These are phyloP conservation scores for Arthroderma sp. DNA, from an alignment of 2,329 filamentous ascomycete genomes.

Conservation along the genomic window DNA sequence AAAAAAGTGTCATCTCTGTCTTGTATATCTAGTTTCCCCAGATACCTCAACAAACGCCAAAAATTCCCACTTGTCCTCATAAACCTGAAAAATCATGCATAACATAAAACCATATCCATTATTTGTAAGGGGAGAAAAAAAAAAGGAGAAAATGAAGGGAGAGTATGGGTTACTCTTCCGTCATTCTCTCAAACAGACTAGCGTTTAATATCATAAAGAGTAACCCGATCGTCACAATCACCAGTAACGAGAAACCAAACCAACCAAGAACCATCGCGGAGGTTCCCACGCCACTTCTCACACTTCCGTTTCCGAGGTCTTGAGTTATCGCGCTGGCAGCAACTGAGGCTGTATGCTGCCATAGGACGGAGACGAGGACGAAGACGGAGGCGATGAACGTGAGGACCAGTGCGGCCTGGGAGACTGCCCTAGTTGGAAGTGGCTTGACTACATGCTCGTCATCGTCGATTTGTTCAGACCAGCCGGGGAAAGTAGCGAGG, in stretches of 20 bases:
- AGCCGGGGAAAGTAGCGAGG: constrained; percentile 90
- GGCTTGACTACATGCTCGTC: constrained; percentile 67
- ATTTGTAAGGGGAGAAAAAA: not conserved
- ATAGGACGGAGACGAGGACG: constrained; percentile 49
- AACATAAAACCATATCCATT: not conserved
- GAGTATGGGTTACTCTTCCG: constrained; percentile 25
- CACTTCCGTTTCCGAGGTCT: constrained; percentile 80
- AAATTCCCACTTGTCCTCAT: too few relatives aligned
- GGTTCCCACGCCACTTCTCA: constrained; percentile 77
- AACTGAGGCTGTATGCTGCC: constrained; percentile 80
- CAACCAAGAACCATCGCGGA: constrained; percentile 94
- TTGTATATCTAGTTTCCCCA: too few relatives aligned
- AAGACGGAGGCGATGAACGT: constrained; percentile 63
- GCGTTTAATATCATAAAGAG: constrained; percentile 96
- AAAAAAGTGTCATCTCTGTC: too few relatives aligned
- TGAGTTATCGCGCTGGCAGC: constrained; percentile 87
- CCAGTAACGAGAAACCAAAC: constrained; percentile 88
- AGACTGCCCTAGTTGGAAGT: constrained; percentile 83
- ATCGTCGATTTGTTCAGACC: constrained; percentile 75
- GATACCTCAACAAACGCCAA: too few relatives aligned
- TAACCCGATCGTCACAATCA: constrained; percentile 88
- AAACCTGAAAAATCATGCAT: not conserved
- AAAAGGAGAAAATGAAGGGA: not conserved
- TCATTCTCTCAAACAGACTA: constrained; percentile 54
- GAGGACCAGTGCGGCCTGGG: constrained; percentile 81